These are phyloP conservation scores for Coemansia sp. DNA, from an alignment of 192 early-diverging fungal genomes.

Conservation along the genomic window DNA sequence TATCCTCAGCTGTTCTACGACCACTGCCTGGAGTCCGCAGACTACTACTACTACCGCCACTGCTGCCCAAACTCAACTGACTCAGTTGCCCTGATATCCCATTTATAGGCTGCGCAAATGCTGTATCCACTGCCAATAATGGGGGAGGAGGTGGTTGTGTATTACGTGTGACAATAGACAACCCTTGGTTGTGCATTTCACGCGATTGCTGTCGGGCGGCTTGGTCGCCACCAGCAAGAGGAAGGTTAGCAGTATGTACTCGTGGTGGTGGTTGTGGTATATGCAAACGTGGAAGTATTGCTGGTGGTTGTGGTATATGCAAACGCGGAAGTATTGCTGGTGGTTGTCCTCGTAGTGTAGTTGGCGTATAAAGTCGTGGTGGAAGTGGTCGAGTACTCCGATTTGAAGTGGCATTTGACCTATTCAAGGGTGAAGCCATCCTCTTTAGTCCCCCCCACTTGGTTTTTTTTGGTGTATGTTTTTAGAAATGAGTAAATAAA, in stretches of 20 bases:
- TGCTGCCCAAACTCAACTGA: constrained; percentile 23
- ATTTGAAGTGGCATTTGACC: constrained; percentile 53
- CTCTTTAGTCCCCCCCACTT: too few species aligned
- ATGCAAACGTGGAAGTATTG: constrained; percentile 23
- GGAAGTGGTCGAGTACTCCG: constrained; percentile 19
- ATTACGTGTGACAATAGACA: constrained; percentile 16
- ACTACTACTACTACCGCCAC: constrained; percentile 1
- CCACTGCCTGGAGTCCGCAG: constrained; percentile 21
- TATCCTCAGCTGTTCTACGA: constrained; percentile 6
- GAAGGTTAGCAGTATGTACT: constrained; percentile 34
- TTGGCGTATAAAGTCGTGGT: constrained; percentile 39
- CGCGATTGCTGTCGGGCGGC: constrained; percentile 49
- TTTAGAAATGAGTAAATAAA: not conserved
- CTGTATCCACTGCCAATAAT: constrained; percentile 6
- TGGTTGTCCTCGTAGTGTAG: constrained; percentile 44
- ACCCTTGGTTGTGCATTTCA: constrained; percentile 37
- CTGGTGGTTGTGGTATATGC: constrained; percentile 19
- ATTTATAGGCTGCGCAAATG: constrained; percentile 6
- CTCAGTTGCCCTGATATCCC: constrained; percentile 23
- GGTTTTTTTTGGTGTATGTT: too few species aligned
- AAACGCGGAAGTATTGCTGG: constrained; percentile 24
- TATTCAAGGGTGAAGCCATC: constrained; percentile 52
- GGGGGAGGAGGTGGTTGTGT: not conserved
- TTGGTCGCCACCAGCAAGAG: constrained; percentile 23
- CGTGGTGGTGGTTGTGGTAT: constrained; percentile 26